Evolutionary conservation across 345 rosid genomes (phyloP).

Genomic region (Durio zibethinus): DNA sequence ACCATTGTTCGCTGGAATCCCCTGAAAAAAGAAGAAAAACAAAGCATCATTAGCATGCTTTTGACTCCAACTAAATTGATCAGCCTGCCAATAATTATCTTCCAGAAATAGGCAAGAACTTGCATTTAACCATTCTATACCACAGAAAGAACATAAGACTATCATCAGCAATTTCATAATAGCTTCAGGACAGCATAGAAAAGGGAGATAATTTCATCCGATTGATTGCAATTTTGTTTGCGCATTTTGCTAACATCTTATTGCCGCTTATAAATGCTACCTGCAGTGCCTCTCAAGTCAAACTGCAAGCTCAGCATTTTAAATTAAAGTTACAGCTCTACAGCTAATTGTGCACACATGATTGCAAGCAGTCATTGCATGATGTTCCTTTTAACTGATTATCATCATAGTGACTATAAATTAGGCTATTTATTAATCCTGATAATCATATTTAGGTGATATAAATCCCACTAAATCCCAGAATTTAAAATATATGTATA

Average conservation of each 20-base stretch:
- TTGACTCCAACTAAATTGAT: conserved; percentile 5
- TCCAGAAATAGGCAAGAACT: background rate
- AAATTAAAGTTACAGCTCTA: background rate
- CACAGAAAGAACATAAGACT: background rate
- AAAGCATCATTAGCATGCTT: background rate
- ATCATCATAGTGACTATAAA: background rate
- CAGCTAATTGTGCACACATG: background rate
- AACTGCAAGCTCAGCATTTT: background rate
- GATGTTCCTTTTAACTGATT: background rate
- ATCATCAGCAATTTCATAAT: background rate
- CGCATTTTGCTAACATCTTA: background rate
- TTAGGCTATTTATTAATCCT: background rate
- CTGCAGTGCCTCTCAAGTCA: background rate
- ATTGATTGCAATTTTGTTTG: background rate
- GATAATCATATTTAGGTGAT: background rate
- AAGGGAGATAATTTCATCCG: background rate
- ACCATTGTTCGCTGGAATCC: conserved; percentile 91
- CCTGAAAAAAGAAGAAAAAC: conserved; percentile 36
- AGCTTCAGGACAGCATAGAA: background rate
- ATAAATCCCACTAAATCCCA: background rate
- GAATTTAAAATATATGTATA: background rate
- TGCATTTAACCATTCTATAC: background rate
- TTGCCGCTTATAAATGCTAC: background rate
- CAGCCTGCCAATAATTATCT: background rate
- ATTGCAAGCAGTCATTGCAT: background rate